These are phyloP conservation scores for Biscogniauxia marginata DNA, from an alignment of 2,329 filamentous ascomycete species.

Conservation along the genomic window DNA sequence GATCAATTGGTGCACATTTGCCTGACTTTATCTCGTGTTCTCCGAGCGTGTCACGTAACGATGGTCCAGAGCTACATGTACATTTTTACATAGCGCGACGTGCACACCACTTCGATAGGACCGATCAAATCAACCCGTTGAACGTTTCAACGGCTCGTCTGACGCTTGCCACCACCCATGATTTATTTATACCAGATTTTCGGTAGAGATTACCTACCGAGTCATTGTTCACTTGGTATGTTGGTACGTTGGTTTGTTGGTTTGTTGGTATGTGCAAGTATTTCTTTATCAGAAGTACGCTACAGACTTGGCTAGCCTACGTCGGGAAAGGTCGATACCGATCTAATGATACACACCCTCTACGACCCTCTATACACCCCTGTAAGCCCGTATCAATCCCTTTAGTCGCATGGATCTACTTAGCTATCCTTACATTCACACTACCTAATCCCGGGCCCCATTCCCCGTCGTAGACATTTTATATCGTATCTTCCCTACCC, in stretches of 20 bases:
- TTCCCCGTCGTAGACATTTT: not conserved
- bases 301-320: too few species aligned
- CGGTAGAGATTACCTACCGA: too few species aligned
- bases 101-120: too few species aligned
- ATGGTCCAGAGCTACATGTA: not conserved
- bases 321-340: not conserved
- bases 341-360: not conserved
- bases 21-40: not conserved
- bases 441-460: not conserved
- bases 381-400: not conserved
- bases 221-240: too few species aligned
- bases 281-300: too few species aligned
- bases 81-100: too few species aligned
- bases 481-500: not conserved
- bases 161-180: too few species aligned
- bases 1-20: not conserved
- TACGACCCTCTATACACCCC: not conserved
- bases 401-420: not conserved
- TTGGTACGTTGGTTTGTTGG: too few species aligned
- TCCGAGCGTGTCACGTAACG: slow-evolving; percentile 5
- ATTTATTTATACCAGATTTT: too few species aligned
- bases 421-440: not conserved
- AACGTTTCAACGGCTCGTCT: too few species aligned
- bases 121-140: too few species aligned
- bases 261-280: too few species aligned